Conservation (phyloP, 2,329 filamentous ascomycete genomes). For the Verticillium nubilum region DNA sequence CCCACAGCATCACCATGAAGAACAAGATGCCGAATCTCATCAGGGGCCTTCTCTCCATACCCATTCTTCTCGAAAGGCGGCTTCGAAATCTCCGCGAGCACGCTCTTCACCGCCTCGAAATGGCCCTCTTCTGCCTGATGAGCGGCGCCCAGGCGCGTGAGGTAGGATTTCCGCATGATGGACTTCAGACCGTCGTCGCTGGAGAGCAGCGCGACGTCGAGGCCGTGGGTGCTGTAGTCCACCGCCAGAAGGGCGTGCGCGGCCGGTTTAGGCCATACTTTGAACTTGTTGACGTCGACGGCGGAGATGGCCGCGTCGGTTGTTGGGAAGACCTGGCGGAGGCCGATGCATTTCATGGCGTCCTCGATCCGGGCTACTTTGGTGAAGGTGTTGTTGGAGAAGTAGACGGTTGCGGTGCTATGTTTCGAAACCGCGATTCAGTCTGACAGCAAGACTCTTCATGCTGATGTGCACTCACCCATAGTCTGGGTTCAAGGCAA, state of each 20-base stretch:
- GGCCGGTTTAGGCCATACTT: not conserved
- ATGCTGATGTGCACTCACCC: not conserved
- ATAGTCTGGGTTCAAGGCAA: not conserved
- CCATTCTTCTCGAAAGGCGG: not conserved
- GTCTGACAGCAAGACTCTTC: not conserved
- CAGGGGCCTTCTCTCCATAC: not conserved
- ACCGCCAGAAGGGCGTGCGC: not conserved
- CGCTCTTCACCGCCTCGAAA: not conserved
- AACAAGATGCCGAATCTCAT: not conserved
- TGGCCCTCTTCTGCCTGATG: not conserved
- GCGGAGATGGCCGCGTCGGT: not conserved
- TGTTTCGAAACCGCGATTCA: not conserved
- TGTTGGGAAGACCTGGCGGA: not conserved
- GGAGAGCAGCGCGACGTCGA: not conserved
- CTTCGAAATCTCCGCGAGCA: not conserved
- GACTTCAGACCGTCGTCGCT: not conserved
- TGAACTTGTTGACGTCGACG: not conserved
- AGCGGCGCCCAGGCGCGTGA: not conserved
- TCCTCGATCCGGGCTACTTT: not conserved
- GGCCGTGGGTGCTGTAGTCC: not conserved
- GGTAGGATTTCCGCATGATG: not conserved
- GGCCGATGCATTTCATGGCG: not conserved
- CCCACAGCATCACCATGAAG: not conserved
- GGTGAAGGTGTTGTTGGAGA: not conserved
- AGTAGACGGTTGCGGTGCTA: constrained; percentile 1